Percentiles rank a stretch among this genome's conserved stretches.
Evolutionary conservation across 495 filamentous ascomycete species (phyloP).

Genomic region (Xylaria intraflava): DNA sequence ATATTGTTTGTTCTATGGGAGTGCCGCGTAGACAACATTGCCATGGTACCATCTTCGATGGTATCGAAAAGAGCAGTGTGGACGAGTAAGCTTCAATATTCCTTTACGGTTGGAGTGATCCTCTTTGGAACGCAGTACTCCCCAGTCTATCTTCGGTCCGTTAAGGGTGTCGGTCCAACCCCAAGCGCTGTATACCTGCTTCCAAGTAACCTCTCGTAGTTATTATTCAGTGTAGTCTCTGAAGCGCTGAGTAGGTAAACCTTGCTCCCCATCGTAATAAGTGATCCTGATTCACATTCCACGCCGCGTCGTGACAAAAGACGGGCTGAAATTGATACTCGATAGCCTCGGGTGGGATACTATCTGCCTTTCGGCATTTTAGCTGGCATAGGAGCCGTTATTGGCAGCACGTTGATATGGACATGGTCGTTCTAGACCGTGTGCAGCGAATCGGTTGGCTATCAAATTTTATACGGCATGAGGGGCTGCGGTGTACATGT

Average conservation of each 20-base stretch:
- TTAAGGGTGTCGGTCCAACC: slow-evolving; percentile 39
- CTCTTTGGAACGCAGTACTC: slow-evolving; percentile 34
- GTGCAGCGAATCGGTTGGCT: slow-evolving; percentile 49
- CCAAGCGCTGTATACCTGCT: slow-evolving; percentile 47
- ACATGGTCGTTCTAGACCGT: slow-evolving; percentile 40
- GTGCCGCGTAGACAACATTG: slow-evolving; percentile 34
- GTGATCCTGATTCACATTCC: no score
- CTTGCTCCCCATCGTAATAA: neutral
- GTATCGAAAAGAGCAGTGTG: slow-evolving; percentile 20
- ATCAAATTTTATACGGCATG: slow-evolving; percentile 50
- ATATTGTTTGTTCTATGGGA: slow-evolving; percentile 41
- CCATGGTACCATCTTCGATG: slow-evolving; percentile 26
- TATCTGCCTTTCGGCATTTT: slow-evolving; percentile 43
- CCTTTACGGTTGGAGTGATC: slow-evolving; percentile 17
- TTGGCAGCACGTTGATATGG: slow-evolving; percentile 47
- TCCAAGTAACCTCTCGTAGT: slow-evolving; percentile 47
- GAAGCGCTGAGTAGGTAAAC: slow-evolving; percentile 28
- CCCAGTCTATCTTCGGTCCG: slow-evolving; percentile 63
- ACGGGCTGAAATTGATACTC: no score
- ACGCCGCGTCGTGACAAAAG: no score
- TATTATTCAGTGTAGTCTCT: slow-evolving; percentile 39
- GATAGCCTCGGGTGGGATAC: slow-evolving; percentile 39
- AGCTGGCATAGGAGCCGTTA: slow-evolving; percentile 51
- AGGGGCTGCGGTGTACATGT: slow-evolving; percentile 47
- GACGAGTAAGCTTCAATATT: slow-evolving; percentile 22